Percentiles rank a stretch among this genome's conserved stretches.
Conservation (phyloP, 1,284 basidiomycete species). For the Ustilago cynodontis region DNA sequence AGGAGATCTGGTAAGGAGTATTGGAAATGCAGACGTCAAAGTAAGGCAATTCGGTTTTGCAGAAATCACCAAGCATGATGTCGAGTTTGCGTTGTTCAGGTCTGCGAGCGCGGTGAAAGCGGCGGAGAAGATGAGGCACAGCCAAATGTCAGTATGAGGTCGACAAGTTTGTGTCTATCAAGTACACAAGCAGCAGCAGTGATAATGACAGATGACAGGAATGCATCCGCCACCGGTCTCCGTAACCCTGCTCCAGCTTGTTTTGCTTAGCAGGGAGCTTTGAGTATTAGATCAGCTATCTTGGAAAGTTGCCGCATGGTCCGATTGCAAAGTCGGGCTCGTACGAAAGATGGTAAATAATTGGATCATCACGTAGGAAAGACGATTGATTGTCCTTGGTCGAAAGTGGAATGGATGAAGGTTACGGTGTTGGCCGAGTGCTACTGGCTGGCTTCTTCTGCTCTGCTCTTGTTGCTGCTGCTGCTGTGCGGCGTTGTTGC, state of each 20-base stretch:
- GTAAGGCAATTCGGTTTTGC: conserved; percentile 95
- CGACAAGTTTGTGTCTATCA: background rate
- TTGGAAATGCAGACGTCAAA: conserved; percentile 99
- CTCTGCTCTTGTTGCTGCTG: conserved; percentile 1
- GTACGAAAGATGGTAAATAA: conserved; percentile 61
- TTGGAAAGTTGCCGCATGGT: conserved; percentile 58
- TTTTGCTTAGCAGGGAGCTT: background rate
- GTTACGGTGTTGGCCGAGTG: background rate
- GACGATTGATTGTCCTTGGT: background rate
- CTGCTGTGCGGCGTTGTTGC: conserved; percentile 1
- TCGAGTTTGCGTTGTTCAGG: conserved; percentile 95
- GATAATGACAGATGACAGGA: conserved; percentile 14
- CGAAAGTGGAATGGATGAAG: background rate
- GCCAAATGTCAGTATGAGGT: conserved; percentile 16
- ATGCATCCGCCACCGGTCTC: background rate
- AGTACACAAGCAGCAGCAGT: conserved; percentile 5
- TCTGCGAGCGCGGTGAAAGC: conserved; percentile 72
- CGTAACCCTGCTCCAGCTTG: background rate
- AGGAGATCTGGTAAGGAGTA: conserved; percentile 99
- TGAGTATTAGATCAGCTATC: conserved; percentile 34
- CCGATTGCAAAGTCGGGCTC: conserved; percentile 57
- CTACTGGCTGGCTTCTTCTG: background rate
- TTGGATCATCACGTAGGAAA: conserved; percentile 45
- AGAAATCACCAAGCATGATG: conserved; percentile 94
- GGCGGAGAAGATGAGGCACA: background rate